Evolutionary conservation across 352 stramenopile genomes (phyloP).

Genomic region (Phytophthora uliginosa): DNA sequence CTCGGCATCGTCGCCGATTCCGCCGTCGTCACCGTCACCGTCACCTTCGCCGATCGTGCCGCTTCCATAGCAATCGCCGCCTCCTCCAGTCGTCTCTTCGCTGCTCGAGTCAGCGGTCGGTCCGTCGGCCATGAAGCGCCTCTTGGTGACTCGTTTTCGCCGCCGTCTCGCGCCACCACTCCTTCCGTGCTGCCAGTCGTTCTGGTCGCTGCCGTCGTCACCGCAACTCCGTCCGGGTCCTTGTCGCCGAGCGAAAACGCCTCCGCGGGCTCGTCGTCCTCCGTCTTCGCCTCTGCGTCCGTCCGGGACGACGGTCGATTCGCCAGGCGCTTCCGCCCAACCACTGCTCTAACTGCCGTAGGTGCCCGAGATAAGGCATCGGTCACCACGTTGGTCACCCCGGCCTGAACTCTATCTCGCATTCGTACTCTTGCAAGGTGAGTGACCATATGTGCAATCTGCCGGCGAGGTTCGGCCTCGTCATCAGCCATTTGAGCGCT

Average conservation of each 20-base stretch:
- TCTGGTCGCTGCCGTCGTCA: neutral
- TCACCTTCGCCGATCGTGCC: no score
- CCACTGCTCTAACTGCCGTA: neutral
- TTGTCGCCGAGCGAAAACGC: neutral
- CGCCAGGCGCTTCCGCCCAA: neutral
- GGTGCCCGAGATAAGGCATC: no score
- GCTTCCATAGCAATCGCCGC: no score
- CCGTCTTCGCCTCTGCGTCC: neutral
- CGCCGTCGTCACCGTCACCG: no score
- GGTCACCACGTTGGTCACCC: no score
- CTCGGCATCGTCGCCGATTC: no score
- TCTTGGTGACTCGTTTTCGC: neutral
- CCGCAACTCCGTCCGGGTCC: no score
- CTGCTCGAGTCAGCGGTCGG: no score
- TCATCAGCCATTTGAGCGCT: neutral
- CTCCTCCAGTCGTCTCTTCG: no score
- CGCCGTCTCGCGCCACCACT: neutral
- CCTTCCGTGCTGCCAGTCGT: neutral
- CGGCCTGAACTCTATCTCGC: no score
- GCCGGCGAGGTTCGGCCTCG: neutral
- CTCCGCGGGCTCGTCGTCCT: neutral
- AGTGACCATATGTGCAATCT: constrained; percentile 25
- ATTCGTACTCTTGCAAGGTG: constrained; percentile 25
- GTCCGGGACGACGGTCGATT: neutral
- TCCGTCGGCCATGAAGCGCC: neutral